phyloP scores from a whole-genome alignment of 257 asterid genomes.

The Ajuga chamaepitys region DNA sequence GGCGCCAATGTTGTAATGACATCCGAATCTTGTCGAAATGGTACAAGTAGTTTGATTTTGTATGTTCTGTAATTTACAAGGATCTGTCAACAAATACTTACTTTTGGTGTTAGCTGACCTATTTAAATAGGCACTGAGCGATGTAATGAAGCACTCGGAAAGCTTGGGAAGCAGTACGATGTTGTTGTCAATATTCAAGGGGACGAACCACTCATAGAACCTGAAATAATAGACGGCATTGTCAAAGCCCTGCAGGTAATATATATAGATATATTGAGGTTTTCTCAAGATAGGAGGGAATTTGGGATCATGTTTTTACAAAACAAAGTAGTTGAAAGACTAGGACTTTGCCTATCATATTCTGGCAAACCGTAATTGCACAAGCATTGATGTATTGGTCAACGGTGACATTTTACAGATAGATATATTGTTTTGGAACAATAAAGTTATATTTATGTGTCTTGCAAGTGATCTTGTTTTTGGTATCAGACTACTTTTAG shows the following conservation, averaged over 20 bases:
- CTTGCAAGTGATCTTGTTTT: not conserved
- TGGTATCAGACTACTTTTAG: not conserved
- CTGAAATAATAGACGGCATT: constrained; percentile 79
- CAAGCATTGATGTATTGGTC: not conserved
- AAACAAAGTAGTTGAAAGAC: not conserved
- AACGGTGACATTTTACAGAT: not conserved
- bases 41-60: constrained; percentile 18
- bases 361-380: not conserved
- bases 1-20: constrained; percentile 94
- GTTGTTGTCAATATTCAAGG: constrained; percentile 90
- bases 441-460: not conserved
- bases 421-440: not conserved
- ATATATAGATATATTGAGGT: not conserved
- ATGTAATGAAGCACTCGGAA: constrained; percentile 75
- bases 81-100: not conserved
- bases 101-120: not conserved
- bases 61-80: not conserved
- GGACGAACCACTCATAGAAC: constrained; percentile 94
- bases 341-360: not conserved
- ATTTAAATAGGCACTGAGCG: constrained; percentile 64
- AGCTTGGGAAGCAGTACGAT: constrained; percentile 60
- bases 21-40: constrained; percentile 80
- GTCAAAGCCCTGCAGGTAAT: constrained; percentile 77
- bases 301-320: not conserved
- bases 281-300: not conserved